Evolutionary conservation across 768 basidiomycete species (phyloP), one percentile per base, ranked within the genome.

Genomic region (Amanita inopinata): DNA sequence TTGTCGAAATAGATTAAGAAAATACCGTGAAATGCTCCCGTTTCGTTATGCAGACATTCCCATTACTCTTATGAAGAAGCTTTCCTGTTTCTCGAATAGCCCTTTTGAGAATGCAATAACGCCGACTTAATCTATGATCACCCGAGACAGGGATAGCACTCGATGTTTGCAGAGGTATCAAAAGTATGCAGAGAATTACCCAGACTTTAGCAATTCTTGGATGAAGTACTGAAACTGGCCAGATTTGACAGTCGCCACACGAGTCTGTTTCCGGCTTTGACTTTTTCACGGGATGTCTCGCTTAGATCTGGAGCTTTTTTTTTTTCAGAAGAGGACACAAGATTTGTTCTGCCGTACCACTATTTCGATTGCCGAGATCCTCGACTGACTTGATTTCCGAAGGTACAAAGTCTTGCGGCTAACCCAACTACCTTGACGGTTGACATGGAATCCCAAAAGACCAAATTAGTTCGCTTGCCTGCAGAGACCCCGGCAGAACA

Each of bases 11-110:
- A 33, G 40, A 34, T 25, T 43, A 35, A 31, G 33, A 34, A 24
- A 35, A 33, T 31, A 31, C 39, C 39, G 41, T 30, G 11, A 43
- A 43, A 17, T 14, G 31, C 33, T 43, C 23, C 39, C 41, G 41
- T 43, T 25, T 43, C 41, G 33, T 35, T 33, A 35, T 43, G 18
- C 32, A 27, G 40, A 25, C 12, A 20, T 20, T 34, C 18, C 40
- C 32, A 42, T 42, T 34, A 40, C 27, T 19, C 17, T 40, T 12
- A 28, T 40, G 39, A 28, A 40, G 30, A n/a, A n/a, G n/a, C n/a
- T n/a, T n/a, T n/a, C n/a, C n/a, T n/a, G n/a, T n/a, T n/a, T n/a
- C n/a, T n/a, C n/a, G n/a, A n/a, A n/a, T n/a, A n/a, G n/a, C n/a
- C n/a, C n/a, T n/a, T n/a, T n/a, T n/a, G n/a, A n/a, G n/a, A n/a